phyloP scores from a whole-genome alignment of 2,329 filamentous ascomycete species.

The Penicillium thymicola region DNA sequence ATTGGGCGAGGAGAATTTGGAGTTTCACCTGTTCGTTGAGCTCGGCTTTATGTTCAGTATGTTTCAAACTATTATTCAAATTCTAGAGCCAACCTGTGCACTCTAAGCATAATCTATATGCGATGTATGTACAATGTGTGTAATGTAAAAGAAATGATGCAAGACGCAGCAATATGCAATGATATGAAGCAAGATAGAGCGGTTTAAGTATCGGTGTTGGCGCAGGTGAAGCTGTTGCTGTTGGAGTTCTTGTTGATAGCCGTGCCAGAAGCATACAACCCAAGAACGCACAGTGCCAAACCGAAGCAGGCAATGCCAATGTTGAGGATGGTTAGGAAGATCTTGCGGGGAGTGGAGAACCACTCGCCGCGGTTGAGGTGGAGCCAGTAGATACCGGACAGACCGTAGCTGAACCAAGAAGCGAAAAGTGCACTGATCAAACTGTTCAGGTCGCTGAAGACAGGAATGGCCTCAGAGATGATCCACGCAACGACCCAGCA shows the following conservation, averaged over 20 bases:
- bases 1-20: neutral
- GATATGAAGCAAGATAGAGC: neutral
- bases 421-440: slow-evolving; percentile 47
- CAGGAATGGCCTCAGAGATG: slow-evolving; percentile 66
- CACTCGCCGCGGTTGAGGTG: slow-evolving; percentile 47
- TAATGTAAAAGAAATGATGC: neutral
- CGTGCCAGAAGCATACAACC: slow-evolving; percentile 27
- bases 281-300: slow-evolving; percentile 21
- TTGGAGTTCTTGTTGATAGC: slow-evolving; percentile 24
- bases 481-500: slow-evolving; percentile 63
- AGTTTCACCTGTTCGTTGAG: too few species aligned
- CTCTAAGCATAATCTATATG: slow-evolving; percentile 9
- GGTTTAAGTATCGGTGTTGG: slow-evolving; percentile 27
- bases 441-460: slow-evolving; percentile 64
- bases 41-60: neutral
- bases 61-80: neutral
- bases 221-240: slow-evolving; percentile 39
- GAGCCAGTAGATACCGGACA: slow-evolving; percentile 48
- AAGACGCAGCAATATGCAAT: neutral
- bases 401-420: slow-evolving; percentile 34
- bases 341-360: slow-evolving; percentile 45
- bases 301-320: slow-evolving; percentile 37
- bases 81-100: slow-evolving; percentile 8
- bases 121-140: slow-evolving; percentile 3
- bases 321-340: slow-evolving; percentile 45